Conservation (phyloP, 2,329 filamentous ascomycete species). For the Botrytis byssoidea region DNA sequence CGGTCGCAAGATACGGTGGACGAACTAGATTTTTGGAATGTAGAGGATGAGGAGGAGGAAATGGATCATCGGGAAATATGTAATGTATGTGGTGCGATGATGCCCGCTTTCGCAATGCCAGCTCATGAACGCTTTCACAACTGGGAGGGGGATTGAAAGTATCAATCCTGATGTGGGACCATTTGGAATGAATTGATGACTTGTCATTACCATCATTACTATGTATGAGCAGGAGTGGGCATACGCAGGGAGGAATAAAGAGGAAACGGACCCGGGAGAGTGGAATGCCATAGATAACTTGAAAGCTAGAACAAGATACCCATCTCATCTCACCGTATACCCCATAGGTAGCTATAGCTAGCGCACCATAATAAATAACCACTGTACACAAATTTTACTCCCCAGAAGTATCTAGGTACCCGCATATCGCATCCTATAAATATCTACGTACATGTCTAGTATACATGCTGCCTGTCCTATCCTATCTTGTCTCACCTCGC, state of each 20-base stretch:
- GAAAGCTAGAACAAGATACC: background rate
- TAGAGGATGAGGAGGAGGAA: slow-evolving; percentile 32
- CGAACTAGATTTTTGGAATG: slow-evolving; percentile 28
- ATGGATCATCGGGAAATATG: slow-evolving; percentile 41
- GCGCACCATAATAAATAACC: background rate
- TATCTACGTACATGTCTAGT: background rate
- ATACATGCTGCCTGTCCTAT: background rate
- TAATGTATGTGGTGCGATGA: slow-evolving; percentile 44
- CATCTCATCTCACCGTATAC: background rate
- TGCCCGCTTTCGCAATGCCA: slow-evolving; percentile 50
- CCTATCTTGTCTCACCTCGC: background rate
- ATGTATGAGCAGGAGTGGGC: background rate
- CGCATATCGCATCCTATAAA: background rate
- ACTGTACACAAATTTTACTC: background rate
- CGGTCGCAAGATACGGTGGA: slow-evolving; percentile 30
- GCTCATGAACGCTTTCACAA: slow-evolving; percentile 50
- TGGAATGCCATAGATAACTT: background rate
- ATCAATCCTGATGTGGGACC: background rate
- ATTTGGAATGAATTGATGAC: background rate
- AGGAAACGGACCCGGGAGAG: background rate
- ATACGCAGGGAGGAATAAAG: background rate
- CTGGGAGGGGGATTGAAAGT: slow-evolving; percentile 26
- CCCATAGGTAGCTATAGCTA: background rate
- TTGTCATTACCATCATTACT: background rate
- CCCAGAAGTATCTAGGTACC: background rate